Percentiles rank a stretch among this genome's conserved stretches.
phyloP scores from a whole-genome alignment of 805 yeast genomes.

The Cyberlindnera mississippiensis region DNA sequence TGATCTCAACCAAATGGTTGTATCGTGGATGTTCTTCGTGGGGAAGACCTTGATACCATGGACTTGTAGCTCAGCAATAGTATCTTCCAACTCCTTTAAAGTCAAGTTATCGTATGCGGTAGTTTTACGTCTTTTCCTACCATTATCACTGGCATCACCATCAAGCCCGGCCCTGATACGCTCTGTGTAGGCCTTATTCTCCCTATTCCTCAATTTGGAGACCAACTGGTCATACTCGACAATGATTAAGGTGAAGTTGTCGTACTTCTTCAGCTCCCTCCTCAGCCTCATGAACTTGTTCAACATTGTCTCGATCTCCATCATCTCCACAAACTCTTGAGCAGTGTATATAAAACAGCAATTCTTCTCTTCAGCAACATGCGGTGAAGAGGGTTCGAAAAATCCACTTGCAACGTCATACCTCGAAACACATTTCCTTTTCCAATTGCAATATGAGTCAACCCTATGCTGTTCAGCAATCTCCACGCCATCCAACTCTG shows the following conservation, averaged over 20 bases:
- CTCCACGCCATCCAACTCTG: constrained; percentile 23
- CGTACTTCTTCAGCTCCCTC: constrained; percentile 20
- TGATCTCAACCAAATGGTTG: constrained; percentile 49
- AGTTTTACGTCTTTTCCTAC: constrained; percentile 4
- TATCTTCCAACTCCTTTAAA: constrained; percentile 34
- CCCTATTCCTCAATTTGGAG: constrained; percentile 39
- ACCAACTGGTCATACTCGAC: constrained; percentile 47
- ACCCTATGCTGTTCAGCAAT: constrained; percentile 21
- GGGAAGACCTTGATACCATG: constrained; percentile 48
- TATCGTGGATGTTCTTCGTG: constrained; percentile 43
- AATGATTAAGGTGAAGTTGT: constrained; percentile 40
- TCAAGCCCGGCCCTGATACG: constrained; percentile 28
- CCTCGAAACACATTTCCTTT: constrained; percentile 42
- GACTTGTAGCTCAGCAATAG: constrained; percentile 44
- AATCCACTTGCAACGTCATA: constrained; percentile 47
- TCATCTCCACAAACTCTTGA: constrained; percentile 36
- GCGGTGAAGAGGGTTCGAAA: constrained; percentile 49
- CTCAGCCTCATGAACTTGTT: constrained; percentile 24
- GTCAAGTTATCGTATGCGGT: constrained; percentile 4
- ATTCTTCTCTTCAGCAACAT: constrained; percentile 39
- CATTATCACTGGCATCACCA: not conserved
- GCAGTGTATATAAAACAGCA: constrained; percentile 45
- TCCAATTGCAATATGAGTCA: constrained; percentile 39
- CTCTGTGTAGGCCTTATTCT: constrained; percentile 42
- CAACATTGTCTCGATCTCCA: constrained; percentile 28